Evolutionary conservation across 257 asterid genomes (phyloP).

Genomic region (Solanum sitiens): DNA sequence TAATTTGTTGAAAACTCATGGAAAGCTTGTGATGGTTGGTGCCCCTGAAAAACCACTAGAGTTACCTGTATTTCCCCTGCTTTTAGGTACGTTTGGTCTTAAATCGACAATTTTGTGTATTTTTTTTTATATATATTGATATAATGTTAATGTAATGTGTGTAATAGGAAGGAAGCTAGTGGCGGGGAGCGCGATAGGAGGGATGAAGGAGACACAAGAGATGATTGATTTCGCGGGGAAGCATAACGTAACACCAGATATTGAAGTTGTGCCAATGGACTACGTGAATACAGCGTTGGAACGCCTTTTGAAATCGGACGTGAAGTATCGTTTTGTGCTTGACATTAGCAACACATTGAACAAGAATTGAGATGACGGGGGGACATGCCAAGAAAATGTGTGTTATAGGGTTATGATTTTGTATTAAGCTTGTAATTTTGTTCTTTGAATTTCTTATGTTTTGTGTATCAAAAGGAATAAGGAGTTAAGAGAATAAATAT

Average conservation of each 20-base stretch:
- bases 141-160: background rate
- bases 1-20: slow-evolving; percentile 5
- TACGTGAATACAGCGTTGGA: slow-evolving; percentile 20
- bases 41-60: slow-evolving; percentile 18
- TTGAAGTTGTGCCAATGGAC: slow-evolving; percentile 17
- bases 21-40: slow-evolving; percentile 15
- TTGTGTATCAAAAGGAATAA: background rate
- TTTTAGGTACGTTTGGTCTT: slow-evolving; percentile 2
- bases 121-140: background rate
- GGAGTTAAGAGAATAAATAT: background rate
- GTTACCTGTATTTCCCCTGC: slow-evolving; percentile 13
- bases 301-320: slow-evolving; percentile 14
- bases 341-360: slow-evolving; percentile 16
- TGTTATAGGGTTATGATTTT: background rate
- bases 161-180: slow-evolving; percentile 12
- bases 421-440: background rate
- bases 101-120: background rate
- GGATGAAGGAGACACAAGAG: slow-evolving; percentile 26
- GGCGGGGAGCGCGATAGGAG: slow-evolving; percentile 21
- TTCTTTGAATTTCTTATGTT: background rate
- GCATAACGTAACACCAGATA: slow-evolving; percentile 13
- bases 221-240: slow-evolving; percentile 18
- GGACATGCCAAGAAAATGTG: background rate
- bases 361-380: background rate
- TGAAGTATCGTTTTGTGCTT: slow-evolving; percentile 22